Percentiles rank a stretch among this genome's conserved stretches.
Evolutionary conservation across 331 rosid genomes (phyloP).

Genomic region (Arachis monticola): DNA sequence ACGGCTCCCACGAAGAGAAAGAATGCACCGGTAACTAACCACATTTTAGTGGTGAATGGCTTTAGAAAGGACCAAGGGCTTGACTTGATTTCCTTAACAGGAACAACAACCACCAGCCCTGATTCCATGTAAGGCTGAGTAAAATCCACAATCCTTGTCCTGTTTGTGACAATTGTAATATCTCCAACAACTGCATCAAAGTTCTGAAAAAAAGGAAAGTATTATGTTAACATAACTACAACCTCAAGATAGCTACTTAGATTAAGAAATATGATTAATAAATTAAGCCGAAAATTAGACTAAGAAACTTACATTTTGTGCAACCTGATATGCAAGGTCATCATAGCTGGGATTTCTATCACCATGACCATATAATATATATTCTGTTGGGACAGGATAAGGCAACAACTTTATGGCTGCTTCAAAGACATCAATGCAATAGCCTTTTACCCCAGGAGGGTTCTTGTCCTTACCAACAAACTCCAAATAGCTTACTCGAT

Average conservation of each 20-base stretch:
- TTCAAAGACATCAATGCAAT: slow-evolving; percentile 88
- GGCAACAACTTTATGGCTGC: slow-evolving; percentile 89
- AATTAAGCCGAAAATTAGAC: slow-evolving; percentile 11
- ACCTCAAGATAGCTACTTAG: slow-evolving; percentile 4
- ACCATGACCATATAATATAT: slow-evolving; percentile 70
- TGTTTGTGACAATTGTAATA: slow-evolving; percentile 81
- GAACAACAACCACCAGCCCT: slow-evolving; percentile 89
- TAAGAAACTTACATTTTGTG: slow-evolving; percentile 61
- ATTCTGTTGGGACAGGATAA: slow-evolving; percentile 74
- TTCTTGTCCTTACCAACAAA: slow-evolving; percentile 69
- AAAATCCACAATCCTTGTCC: slow-evolving; percentile 89
- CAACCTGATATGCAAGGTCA: slow-evolving; percentile 45
- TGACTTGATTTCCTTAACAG: slow-evolving; percentile 70
- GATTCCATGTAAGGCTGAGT: slow-evolving; percentile 94
- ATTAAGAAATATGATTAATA: background rate
- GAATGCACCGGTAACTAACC: slow-evolving; percentile 77
- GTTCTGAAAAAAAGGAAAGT: slow-evolving; percentile 53
- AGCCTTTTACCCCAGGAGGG: slow-evolving; percentile 86
- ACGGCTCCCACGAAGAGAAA: slow-evolving; percentile 87
- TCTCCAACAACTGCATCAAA: slow-evolving; percentile 97
- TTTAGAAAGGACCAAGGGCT: slow-evolving; percentile 93
- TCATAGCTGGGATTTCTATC: slow-evolving; percentile 42
- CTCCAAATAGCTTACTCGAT: slow-evolving; percentile 66
- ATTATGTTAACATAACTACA: slow-evolving; percentile 26
- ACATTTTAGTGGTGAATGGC: slow-evolving; percentile 87